Conservation (phyloP, 1,284 basidiomycete species). For the Malassezia dermatis region DNA sequence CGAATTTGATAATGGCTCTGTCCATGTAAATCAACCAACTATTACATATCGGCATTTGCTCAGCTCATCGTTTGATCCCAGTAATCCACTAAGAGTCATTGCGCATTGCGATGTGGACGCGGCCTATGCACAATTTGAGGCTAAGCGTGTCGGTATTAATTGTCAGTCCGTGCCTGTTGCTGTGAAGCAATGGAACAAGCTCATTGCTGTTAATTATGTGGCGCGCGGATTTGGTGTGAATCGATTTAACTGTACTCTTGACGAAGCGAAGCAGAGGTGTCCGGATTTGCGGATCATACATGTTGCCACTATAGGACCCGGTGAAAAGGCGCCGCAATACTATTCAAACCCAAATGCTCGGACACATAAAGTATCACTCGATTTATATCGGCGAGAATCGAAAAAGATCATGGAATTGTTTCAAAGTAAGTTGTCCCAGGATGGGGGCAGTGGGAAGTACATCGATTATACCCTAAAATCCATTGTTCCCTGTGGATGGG, state of each 20-base stretch:
- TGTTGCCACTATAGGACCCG: constrained; percentile 83
- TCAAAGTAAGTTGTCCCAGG: constrained; percentile 49
- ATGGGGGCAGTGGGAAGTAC: constrained; percentile 56
- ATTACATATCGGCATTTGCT: constrained; percentile 12
- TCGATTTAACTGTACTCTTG: constrained; percentile 49
- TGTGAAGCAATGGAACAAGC: constrained; percentile 76
- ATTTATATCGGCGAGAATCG: constrained; percentile 83
- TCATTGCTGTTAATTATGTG: constrained; percentile 91
- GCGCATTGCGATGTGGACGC: constrained; percentile 66
- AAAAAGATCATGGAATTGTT: constrained; percentile 78
- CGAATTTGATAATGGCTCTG: neutral
- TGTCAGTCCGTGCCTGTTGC: constrained; percentile 64
- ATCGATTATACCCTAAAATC: constrained; percentile 55
- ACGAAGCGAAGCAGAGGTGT: constrained; percentile 65
- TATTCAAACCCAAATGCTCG: constrained; percentile 64
- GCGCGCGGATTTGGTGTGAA: constrained; percentile 82
- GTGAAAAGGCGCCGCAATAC: constrained; percentile 75
- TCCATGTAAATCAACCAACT: no score
- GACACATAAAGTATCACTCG: constrained; percentile 92
- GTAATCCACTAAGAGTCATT: constrained; percentile 54
- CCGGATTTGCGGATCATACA: constrained; percentile 76
- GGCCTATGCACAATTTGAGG: constrained; percentile 62
- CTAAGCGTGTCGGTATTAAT: constrained; percentile 66
- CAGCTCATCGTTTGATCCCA: constrained; percentile 16
- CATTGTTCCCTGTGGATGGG: constrained; percentile 6